phyloP scores from a whole-genome alignment of 345 rosid genomes.

The Salix udensis region DNA sequence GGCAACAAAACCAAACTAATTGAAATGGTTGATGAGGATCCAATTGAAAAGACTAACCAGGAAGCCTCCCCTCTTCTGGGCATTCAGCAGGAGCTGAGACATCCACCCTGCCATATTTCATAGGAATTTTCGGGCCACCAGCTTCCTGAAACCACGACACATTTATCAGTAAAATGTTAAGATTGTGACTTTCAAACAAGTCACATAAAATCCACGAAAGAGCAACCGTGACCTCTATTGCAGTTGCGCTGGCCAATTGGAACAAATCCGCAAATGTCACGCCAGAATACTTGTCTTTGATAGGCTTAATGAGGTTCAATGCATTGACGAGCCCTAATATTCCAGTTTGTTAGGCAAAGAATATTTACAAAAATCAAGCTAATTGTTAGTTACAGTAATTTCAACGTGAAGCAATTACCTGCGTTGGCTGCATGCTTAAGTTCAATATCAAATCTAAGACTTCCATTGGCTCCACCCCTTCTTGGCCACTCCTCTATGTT shows the following conservation, averaged over 20 bases:
- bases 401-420: slow-evolving; percentile 41
- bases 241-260: slow-evolving; percentile 94
- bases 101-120: slow-evolving; percentile 94
- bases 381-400: neutral
- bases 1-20: neutral
- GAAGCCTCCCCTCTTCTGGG: slow-evolving; percentile 99
- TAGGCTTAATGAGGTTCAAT: slow-evolving; percentile 63
- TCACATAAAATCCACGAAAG: slow-evolving; percentile 1
- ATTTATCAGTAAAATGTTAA: slow-evolving; percentile 20
- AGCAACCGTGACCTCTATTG: slow-evolving; percentile 62
- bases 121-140: slow-evolving; percentile 87
- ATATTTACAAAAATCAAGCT: neutral
- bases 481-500: slow-evolving; percentile 84
- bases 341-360: slow-evolving; percentile 17
- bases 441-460: slow-evolving; percentile 86
- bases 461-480: slow-evolving; percentile 93
- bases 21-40: neutral
- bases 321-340: slow-evolving; percentile 80
- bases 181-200: neutral
- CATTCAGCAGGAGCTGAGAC: slow-evolving; percentile 65
- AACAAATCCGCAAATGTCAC: slow-evolving; percentile 86
- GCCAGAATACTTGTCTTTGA: slow-evolving; percentile 79
- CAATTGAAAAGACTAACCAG: slow-evolving; percentile 47
- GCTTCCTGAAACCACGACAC: slow-evolving; percentile 57
- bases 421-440: slow-evolving; percentile 95